Evolutionary conservation across 1,284 basidiomycete species (phyloP).

Genomic region (Chondrostereum purpureum): DNA sequence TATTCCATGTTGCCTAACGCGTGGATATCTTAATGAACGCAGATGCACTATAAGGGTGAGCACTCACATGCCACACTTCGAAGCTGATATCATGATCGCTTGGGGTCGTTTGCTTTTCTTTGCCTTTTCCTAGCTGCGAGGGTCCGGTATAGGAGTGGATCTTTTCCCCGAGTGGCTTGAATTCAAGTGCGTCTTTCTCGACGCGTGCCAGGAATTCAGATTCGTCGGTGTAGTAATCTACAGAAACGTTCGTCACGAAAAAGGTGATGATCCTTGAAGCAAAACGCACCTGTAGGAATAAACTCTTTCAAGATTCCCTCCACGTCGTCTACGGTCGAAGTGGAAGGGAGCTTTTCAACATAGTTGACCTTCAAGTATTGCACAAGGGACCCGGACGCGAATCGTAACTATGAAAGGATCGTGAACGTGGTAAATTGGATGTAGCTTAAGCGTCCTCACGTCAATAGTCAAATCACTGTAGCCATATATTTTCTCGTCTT

Average conservation of each 20-base stretch:
- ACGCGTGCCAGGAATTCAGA: constrained; percentile 61
- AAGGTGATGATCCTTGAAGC: not conserved
- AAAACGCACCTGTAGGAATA: constrained; percentile 45
- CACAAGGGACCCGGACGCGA: constrained; percentile 82
- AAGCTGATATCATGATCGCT: constrained; percentile 56
- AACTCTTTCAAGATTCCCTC: constrained; percentile 74
- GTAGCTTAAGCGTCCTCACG: too few species aligned
- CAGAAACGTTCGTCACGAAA: constrained; percentile 5
- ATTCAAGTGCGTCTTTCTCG: constrained; percentile 66
- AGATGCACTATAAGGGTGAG: constrained; percentile 7
- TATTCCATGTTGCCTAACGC: constrained; percentile 67
- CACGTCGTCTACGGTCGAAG: constrained; percentile 84
- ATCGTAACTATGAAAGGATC: constrained; percentile 46
- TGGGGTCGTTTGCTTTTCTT: constrained; percentile 36
- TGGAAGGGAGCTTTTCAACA: constrained; percentile 59
- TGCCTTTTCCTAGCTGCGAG: constrained; percentile 39
- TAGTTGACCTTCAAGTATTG: constrained; percentile 72
- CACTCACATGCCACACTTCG: constrained; percentile 81
- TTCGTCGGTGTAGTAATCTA: constrained; percentile 65
- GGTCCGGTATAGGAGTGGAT: constrained; percentile 72
- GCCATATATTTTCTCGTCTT: constrained; percentile 95
- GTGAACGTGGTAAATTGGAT: too few species aligned
- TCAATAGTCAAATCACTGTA: constrained; percentile 81
- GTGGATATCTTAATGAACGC: constrained; percentile 5
- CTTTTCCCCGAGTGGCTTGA: constrained; percentile 73